Conservation (phyloP, 768 basidiomycete genomes). For the Pulveroboletus sp. region DNA sequence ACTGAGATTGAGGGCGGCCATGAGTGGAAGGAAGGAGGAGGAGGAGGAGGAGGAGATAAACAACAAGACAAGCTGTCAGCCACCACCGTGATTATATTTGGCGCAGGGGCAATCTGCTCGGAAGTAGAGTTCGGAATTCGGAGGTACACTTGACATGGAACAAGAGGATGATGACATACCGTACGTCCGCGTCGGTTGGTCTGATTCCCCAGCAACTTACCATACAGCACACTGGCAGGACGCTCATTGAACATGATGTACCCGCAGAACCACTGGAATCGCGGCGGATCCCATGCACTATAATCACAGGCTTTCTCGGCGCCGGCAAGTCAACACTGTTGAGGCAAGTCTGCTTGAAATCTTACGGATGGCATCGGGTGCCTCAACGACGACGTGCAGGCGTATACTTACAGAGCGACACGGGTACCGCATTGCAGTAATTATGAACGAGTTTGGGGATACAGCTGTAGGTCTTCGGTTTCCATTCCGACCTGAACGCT, state of each 20-base stretch:
- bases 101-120: constrained; percentile 13
- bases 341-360: constrained; percentile 41
- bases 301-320: constrained; percentile 94
- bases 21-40: constrained; percentile 2
- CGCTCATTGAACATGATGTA: constrained; percentile 31
- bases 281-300: constrained; percentile 75
- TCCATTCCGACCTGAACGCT: constrained; percentile 15
- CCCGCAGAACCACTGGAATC: constrained; percentile 2
- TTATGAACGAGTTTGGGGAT: constrained; percentile 98
- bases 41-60: neutral
- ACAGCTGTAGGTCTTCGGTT: constrained; percentile 62
- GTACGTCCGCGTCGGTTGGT: constrained; percentile 32
- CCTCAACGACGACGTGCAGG: constrained; percentile 33
- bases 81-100: neutral
- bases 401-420: constrained; percentile 91
- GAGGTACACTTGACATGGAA: constrained; percentile 36
- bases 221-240: constrained; percentile 15
- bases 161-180: constrained; percentile 62
- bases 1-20: constrained; percentile 24
- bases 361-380: neutral
- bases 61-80: neutral
- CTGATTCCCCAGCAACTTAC: constrained; percentile 11
- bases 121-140: constrained; percentile 23
- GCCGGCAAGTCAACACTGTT: constrained; percentile 93
- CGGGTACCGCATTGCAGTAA: constrained; percentile 95